Evolutionary conservation across 768 basidiomycete genomes (phyloP), one percentile per base, ranked within the genome.

Genomic region (Leccinum obscurum): DNA sequence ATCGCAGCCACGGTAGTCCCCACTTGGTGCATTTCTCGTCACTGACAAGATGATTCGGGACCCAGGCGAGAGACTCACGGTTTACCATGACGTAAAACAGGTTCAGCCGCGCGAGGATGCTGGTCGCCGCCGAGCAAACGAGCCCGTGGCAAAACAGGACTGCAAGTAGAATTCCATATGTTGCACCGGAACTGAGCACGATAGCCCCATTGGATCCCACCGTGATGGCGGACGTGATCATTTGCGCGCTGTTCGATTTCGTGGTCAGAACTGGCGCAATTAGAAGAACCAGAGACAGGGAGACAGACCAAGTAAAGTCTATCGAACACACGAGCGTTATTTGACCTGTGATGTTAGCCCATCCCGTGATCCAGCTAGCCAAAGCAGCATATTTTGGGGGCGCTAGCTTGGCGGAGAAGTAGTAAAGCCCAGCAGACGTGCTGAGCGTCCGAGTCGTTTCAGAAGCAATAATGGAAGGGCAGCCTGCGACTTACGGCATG

Each of bases 381-480:
- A 91, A 72, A 7, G 87, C 79, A 3, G 85, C 79, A 57, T 84
- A 83, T 65, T 80, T 77, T 6, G 80, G 79, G 1, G 87, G 86
- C 3, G 89, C 89, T 49, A 91, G 72, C 68, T 87, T 90, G 0
- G 89, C 86, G 2, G 89, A 87, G 72, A 90, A 90, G 70, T 90
- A 91, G 70, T 90, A 90, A 17, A 91, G 76, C 0, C 89, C 89
- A 7, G 89, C 89, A 62, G 89, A 90, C 24, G 89, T 91, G 55
- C 89, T 90, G 20, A 39, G 28, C 20, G 26, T 53, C 52, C 48
- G 39, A 54, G 9, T 48, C 32, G 26, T 57, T 52, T 52, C 51
- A 24, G 24, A 32, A n/a, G 35, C 11, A 32, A 60, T 30, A 2
- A 3, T 14, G 52, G 8, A 48, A 0, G 11, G 13, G 54, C 11